phyloP scores from a whole-genome alignment of 2,329 filamentous ascomycete species.

The Microcera coccophila region DNA sequence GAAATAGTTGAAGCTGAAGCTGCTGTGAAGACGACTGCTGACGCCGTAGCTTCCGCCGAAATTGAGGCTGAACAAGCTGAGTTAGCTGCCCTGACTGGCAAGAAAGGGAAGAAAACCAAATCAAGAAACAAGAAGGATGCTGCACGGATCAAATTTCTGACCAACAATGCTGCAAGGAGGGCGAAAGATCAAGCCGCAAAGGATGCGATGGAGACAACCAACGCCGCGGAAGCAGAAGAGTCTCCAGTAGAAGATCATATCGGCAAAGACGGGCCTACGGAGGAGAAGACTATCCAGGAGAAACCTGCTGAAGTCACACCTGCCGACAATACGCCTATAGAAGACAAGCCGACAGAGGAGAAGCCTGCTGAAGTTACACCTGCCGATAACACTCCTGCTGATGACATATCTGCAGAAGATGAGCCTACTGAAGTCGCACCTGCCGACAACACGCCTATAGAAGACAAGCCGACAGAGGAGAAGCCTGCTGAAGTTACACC shows the following conservation, averaged over 20 bases:
- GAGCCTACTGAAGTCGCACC: background rate
- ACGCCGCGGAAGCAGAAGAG: background rate
- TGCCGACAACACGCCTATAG: no score
- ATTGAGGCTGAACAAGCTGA: no score
- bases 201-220: slow-evolving; percentile 4
- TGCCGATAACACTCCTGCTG: slow-evolving; percentile 1
- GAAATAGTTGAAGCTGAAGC: slow-evolving; percentile 10
- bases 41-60: no score
- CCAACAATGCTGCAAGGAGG: no score
- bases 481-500: background rate
- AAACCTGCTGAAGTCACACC: background rate
- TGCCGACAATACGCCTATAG: slow-evolving; percentile 12
- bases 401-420: slow-evolving; percentile 1
- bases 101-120: no score
- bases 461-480: no score
- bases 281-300: background rate
- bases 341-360: slow-evolving; percentile 7
- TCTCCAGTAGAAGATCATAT: background rate
- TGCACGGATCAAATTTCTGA: no score
- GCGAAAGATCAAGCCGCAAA: no score
- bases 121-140: no score
- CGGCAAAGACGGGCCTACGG: background rate
- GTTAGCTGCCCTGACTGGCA: no score
- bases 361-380: slow-evolving; percentile 1
- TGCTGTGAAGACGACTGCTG: slow-evolving; percentile 1